Base-by-base conservation (phyloP, 2,329 filamentous ascomycete species). In the Epichloe coenophiala region DNA sequence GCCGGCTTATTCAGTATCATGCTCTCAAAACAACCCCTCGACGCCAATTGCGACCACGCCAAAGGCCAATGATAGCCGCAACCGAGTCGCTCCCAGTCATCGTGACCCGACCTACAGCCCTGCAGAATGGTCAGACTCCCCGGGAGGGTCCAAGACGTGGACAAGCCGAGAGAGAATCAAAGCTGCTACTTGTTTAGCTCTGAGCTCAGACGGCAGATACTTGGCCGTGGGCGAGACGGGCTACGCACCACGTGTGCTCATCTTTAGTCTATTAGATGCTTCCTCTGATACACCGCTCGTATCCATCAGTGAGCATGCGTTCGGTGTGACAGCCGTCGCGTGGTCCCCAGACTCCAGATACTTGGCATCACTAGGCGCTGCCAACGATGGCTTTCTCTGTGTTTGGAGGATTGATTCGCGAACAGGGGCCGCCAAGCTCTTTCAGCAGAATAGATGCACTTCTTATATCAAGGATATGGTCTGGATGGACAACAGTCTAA, bases 141-240 rank as follows among this genome's bases (percentile, higher is more conserved):
- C 78, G 4, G 36, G 38, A 15, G 66, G 68, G 40, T 81, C 78
- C 48, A 88, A 83, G 64, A 88, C 84, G 12, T 91, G 88, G 84
- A 89, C 87, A 1, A 93, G 88, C 50, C 81, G 88, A 56, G 93
- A 97, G 66, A 81, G 89, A 57, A 90, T 97, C 63, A 97, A 97
- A 69, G 87, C 93, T 17, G 88, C 90, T 2, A 95, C 90, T 5
- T 95, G 90, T 61, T 78, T 98, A 27, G 84, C 88, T 21, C 76
- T 98, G 56, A 96, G 89, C 62, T 81, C 83, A 1, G 89, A 96
- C 67, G 90, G 87, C 35, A 85, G 80, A 59, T 94, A 86, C 63
- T 73, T 98, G 48, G 93, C 91, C 8, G 86, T 97, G 3, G 93
- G 93, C 60, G 93, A 98, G 77, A 95, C 90, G 3, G 93, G 93